Evolutionary conservation across 352 stramenopile genomes (phyloP).

Genomic region (Elongisporangium anandrum): DNA sequence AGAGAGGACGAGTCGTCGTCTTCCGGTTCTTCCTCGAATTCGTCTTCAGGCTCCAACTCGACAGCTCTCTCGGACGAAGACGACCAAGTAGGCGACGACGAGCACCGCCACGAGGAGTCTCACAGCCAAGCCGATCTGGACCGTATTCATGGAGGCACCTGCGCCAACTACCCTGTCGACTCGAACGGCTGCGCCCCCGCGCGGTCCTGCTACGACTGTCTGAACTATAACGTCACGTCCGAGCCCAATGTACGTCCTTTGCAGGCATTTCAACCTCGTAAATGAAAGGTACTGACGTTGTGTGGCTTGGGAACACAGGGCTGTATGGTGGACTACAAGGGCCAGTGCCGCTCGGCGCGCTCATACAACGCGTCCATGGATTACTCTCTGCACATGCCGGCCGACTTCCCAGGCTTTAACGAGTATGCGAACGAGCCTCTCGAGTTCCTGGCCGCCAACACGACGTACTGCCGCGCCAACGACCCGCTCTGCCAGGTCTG

Average conservation of each 20-base stretch:
- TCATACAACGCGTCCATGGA: conserved; percentile 24
- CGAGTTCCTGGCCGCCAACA: conserved; percentile 26
- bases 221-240: conserved; percentile 18
- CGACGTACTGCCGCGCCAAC: conserved; percentile 34
- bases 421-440: not conserved
- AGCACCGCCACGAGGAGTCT: not conserved
- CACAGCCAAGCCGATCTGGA: not conserved
- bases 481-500: conserved; percentile 25
- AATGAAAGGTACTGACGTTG: not conserved
- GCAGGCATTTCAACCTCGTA: not conserved
- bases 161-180: conserved; percentile 26
- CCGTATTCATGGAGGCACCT: conserved; percentile 6
- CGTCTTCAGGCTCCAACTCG: not conserved
- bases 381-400: conserved; percentile 19
- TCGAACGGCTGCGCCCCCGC: conserved; percentile 15
- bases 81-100: not conserved
- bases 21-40: not conserved
- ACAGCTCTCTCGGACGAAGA: not conserved
- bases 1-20: not conserved
- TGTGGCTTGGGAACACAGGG: conserved; percentile 2
- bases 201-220: conserved; percentile 37
- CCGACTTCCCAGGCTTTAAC: conserved; percentile 8
- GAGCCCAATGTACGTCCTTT: conserved; percentile 7
- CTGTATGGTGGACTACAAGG: conserved; percentile 22
- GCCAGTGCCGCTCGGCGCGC: conserved; percentile 17